Base-by-base conservation (phyloP, 2,329 filamentous ascomycete genomes). In the Alternaria alternata region DNA sequence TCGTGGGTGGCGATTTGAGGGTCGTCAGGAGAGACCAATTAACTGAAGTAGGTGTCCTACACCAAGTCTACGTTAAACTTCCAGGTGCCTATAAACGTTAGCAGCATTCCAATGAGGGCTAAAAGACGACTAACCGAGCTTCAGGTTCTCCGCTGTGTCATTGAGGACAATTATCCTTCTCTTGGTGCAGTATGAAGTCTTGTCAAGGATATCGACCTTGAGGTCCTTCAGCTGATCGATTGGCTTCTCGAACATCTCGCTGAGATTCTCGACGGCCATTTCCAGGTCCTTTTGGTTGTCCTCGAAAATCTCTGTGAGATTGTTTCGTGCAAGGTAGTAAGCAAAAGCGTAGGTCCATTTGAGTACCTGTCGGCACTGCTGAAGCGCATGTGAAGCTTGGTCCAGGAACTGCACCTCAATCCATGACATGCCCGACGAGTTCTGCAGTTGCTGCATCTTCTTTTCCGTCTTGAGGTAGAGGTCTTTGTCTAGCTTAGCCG, bases 281-380 rank as follows among this genome's bases (percentile, higher is more conserved):
- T 99, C 95, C 24, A 99, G 82, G 76, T 99, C 95, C 79, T 97
- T 97, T 75, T 99, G 95, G 78, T 99, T 99, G 78, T 98, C 94
- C 78, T 99, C 95, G 62, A 99, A 99, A 54, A 99, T 98, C 75
- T 94, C 92, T 0, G 95, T 98, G 57, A 95, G 83, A 75, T 99
- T 98, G 84, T 97, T 98, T 57, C 93, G 89, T 3, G 91, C 90
- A n/a, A 99, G 88, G 75, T 99, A 99, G 78, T 95, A 99, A 1
- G 95, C 95, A 80, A 99, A 99, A 0, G 95, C 95, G 73, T 99
- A 99, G 0, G 95, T 99, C 95, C 95, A 99, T 82, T 99, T 99
- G 5, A 99, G 85, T 0, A 95, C 99, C 81, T 98, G 94, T n/a
- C 95, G 91, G 79, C 95, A 99, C 47, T 93, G 93, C 81, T 98